Evolutionary conservation across 441 rosid species (phyloP).

Genomic region (Viola pubescens): DNA sequence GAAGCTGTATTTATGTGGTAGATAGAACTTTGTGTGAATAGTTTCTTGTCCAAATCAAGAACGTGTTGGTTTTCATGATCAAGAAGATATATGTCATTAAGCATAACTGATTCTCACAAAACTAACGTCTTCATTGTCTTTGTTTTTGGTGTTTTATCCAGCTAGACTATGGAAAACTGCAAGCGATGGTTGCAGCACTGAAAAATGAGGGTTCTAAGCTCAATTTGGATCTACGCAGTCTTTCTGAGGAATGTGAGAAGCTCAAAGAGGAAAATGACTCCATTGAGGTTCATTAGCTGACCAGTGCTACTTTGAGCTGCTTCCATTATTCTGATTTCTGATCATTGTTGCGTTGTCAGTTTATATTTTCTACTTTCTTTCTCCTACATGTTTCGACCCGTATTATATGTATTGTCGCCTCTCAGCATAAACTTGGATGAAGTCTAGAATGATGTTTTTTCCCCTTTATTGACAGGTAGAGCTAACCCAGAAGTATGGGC

Average conservation of each 20-base stretch:
- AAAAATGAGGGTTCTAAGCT: constrained; percentile 11
- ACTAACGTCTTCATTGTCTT: neutral
- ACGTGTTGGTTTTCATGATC: no score
- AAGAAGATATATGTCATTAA: no score
- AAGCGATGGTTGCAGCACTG: neutral
- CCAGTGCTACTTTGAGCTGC: neutral
- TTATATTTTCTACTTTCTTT: neutral
- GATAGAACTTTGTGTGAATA: no score
- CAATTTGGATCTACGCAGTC: neutral
- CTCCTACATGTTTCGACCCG: neutral
- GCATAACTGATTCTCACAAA: no score
- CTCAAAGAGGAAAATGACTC: constrained; percentile 13
- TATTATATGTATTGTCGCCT: neutral
- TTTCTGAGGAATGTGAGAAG: constrained; percentile 9
- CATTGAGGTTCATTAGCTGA: constrained; percentile 8
- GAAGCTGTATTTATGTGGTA: no score
- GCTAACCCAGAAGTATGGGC: constrained; percentile 1
- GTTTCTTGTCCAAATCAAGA: no score
- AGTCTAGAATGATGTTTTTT: neutral
- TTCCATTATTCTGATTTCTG: neutral
- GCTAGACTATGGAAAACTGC: constrained; percentile 9
- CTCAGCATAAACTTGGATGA: neutral
- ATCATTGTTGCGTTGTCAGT: neutral
- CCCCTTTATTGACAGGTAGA: constrained; percentile 11
- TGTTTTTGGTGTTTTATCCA: neutral